Conservation (phyloP, 192 early-diverging fungal species). For the Tieghemiomyces parasiticus region DNA sequence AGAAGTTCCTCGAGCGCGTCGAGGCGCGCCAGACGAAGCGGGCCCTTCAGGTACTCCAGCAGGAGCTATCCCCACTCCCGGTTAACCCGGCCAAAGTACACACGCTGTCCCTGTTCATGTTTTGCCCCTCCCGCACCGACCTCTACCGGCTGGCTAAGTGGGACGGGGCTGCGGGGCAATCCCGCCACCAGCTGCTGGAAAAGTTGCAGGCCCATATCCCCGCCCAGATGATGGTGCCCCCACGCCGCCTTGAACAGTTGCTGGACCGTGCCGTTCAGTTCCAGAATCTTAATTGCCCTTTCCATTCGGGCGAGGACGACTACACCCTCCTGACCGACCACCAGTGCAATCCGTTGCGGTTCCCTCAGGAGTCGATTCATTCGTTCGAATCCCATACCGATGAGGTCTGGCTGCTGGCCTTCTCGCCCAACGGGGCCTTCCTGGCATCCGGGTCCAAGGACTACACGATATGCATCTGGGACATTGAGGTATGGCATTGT, state of each 20-base stretch:
- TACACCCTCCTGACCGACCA: slow-evolving; percentile 27
- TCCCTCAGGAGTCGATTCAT: slow-evolving; percentile 20
- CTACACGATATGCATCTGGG: slow-evolving; percentile 80
- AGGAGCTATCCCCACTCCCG: slow-evolving; percentile 61
- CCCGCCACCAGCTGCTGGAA: slow-evolving; percentile 41
- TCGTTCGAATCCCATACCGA: slow-evolving; percentile 46
- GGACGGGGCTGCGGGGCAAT: slow-evolving; percentile 62
- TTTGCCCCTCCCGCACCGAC: too few species aligned
- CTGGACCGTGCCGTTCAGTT: slow-evolving; percentile 61
- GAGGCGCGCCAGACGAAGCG: slow-evolving; percentile 48
- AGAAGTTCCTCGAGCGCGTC: slow-evolving; percentile 84
- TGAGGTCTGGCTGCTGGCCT: slow-evolving; percentile 93
- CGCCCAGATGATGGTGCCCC: slow-evolving; percentile 74
- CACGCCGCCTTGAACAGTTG: slow-evolving; percentile 65
- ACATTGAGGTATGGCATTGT: slow-evolving; percentile 30
- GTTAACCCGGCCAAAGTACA: slow-evolving; percentile 37
- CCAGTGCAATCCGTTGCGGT: slow-evolving; percentile 18
- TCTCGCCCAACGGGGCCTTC: slow-evolving; percentile 74
- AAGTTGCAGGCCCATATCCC: slow-evolving; percentile 63
- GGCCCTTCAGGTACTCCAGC: slow-evolving; percentile 62
- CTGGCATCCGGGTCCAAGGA: slow-evolving; percentile 90
- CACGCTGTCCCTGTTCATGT: slow-evolving; percentile 5
- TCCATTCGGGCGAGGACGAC: slow-evolving; percentile 37
- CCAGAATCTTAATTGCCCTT: slow-evolving; percentile 65
- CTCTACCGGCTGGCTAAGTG: slow-evolving; percentile 52